A percentile compares a stretch with the other conserved stretches of the same genome.
Conservation (phyloP, 2,329 filamentous ascomycete species). For the Epichloe brachyelytri region DNA sequence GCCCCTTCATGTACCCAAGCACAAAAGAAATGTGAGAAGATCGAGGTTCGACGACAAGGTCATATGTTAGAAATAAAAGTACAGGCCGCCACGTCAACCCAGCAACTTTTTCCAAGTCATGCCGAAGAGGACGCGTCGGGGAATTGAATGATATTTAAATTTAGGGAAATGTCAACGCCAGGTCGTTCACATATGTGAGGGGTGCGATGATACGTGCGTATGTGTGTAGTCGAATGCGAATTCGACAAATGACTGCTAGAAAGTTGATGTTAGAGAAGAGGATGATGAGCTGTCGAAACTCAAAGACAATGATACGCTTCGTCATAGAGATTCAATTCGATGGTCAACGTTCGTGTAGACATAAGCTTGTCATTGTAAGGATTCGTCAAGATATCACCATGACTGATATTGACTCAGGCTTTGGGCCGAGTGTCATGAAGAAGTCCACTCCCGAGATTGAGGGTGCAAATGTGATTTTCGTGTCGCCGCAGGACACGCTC, state of each 20-base stretch:
- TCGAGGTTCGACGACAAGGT: background rate
- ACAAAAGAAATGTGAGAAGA: constrained; percentile 4
- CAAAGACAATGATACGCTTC: background rate
- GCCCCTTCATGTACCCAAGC: constrained; percentile 1
- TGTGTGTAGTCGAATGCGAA: background rate
- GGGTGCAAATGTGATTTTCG: background rate
- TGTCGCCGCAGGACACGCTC: background rate
- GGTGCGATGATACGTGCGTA: background rate
- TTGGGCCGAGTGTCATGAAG: background rate
- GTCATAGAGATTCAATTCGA: background rate
- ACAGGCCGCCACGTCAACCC: background rate
- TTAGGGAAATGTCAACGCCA: background rate
- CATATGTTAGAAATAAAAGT: background rate
- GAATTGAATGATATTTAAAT: background rate
- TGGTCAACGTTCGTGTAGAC: background rate
- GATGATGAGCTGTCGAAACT: background rate
- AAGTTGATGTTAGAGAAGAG: background rate
- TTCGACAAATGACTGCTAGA: background rate
- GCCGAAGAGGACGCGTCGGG: background rate
- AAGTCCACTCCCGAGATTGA: background rate
- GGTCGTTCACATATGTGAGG: background rate
- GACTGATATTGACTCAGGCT: background rate
- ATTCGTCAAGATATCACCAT: constrained; percentile 3
- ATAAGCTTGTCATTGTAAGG: background rate
- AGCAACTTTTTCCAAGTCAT: background rate